Conservation (phyloP, 345 rosid genomes). For the Erucastrum elatum region DNA sequence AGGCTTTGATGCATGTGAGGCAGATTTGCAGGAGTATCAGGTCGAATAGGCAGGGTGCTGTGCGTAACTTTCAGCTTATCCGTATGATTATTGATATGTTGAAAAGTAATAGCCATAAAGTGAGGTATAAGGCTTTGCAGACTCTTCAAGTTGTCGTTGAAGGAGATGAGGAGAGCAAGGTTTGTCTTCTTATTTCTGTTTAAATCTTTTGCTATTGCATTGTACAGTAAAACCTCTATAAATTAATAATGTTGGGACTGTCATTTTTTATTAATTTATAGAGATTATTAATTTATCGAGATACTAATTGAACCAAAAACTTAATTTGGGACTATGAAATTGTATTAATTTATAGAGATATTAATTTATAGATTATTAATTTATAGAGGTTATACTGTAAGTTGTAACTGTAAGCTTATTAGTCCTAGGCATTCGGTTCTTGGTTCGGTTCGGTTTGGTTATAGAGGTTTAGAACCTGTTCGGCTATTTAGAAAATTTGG, state of each 20-base stretch:
- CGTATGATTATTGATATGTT: constrained; percentile 63
- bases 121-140: neutral
- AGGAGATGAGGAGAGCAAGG: constrained; percentile 3
- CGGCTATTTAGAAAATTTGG: too few species aligned
- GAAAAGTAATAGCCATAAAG: neutral
- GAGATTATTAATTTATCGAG: too few species aligned
- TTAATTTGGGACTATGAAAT: too few species aligned
- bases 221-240: too few species aligned
- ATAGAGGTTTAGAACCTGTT: too few species aligned
- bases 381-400: too few species aligned
- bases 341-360: too few species aligned
- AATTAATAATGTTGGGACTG: too few species aligned
- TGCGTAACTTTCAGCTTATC: constrained; percentile 67
- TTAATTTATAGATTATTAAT: too few species aligned
- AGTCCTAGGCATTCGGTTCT: neutral
- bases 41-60: constrained; percentile 55
- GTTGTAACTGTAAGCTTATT: neutral
- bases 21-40: constrained; percentile 62
- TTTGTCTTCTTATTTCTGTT: neutral
- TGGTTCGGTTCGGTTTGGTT: neutral
- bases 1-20: constrained; percentile 58
- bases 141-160: neutral
- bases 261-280: too few species aligned
- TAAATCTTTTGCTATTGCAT: constrained; percentile 17
- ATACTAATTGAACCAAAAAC: too few species aligned